Evolutionary conservation across 2,329 filamentous ascomycete species (phyloP), one percentile per base, ranked within the genome.

Genomic region (Diaporthe sp.): DNA sequence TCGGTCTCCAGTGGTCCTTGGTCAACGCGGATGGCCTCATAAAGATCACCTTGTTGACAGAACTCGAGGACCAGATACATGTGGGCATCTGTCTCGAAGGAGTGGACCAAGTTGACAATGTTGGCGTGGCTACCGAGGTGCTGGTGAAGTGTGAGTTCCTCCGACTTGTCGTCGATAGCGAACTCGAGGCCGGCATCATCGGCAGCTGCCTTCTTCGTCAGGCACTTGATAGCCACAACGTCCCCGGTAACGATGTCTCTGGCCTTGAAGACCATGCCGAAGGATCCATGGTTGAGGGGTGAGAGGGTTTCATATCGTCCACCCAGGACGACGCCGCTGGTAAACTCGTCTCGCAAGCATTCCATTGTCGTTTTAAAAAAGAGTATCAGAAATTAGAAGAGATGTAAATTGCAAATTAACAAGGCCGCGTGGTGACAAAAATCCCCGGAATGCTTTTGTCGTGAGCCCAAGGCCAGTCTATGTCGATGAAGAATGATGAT

Each of bases 201-300:
- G 61, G 90, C 86, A 63, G 93, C 91, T 13, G 90, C 88, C 80
- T 91, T 90, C 89, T 98, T 99, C 82, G 95, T 95, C 84, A 98
- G 88, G 85, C 96, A 98, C 87, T 99, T 99, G 90, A 99, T 94
- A 77, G 97, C 97, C 80, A 99, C 97, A 76, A 92, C 90, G 76
- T 97, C 89, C 80, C 92, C 91, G 76, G 94, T 98, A 78, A 89
- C 84, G 79, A 92, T 88, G 84, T 99, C 95, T 83, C 90, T 93
- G 76, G 96, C 97, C 86, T 95, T 93, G 86, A 98, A 98, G 81
- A 99, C 97, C 95, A 98, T 97, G 83, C 97, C 97, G 83, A 98
- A 99, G 74, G 97, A 98, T 80, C 97, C 97, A 90, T 98, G 95
- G 84, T 99, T 99, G 87, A 99, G 94, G 75, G 97, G 96, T 80